Conservation (phyloP, 2,329 filamentous ascomycete species). For the Chaetomium globosum region DNA sequence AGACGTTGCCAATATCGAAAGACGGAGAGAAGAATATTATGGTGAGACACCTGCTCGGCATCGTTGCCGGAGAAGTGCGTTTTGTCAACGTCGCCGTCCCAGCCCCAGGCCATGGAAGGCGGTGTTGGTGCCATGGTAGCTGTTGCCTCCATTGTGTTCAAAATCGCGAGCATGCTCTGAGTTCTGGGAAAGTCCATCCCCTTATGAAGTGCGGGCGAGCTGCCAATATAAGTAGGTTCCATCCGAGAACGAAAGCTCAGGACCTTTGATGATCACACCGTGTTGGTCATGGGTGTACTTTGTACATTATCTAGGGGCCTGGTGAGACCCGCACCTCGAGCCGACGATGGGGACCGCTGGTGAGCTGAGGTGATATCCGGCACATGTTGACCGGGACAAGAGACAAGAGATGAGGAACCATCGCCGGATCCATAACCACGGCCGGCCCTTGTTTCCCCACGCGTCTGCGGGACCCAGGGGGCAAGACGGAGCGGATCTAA, state of each 20-base stretch:
- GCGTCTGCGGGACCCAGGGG: conserved; percentile 17
- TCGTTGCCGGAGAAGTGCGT: neutral
- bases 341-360: neutral
- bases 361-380: conserved; percentile 23
- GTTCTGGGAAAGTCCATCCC: neutral
- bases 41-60: conserved; percentile 18
- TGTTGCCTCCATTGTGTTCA: conserved; percentile 16
- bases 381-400: conserved; percentile 14
- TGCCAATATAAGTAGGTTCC: conserved; percentile 19
- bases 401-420: conserved; percentile 6
- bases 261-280: conserved; percentile 14
- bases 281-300: conserved; percentile 19
- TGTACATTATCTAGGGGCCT: conserved; percentile 21
- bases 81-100: conserved; percentile 11
- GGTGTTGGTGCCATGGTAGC: conserved; percentile 25
- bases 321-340: conserved; percentile 27
- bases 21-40: conserved; percentile 25
- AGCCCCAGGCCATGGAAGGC: conserved; percentile 20
- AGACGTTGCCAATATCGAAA: conserved; percentile 27
- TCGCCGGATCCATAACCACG: conserved; percentile 26
- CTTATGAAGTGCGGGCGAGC: neutral
- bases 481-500: conserved; percentile 19
- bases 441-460: conserved; percentile 24
- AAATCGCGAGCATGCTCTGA: neutral
- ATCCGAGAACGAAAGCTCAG: conserved; percentile 1